Evolutionary conservation across 106 monocot genomes (phyloP), one percentile per base, ranked within the genome.

Genomic region (Iris macrosiphon): DNA sequence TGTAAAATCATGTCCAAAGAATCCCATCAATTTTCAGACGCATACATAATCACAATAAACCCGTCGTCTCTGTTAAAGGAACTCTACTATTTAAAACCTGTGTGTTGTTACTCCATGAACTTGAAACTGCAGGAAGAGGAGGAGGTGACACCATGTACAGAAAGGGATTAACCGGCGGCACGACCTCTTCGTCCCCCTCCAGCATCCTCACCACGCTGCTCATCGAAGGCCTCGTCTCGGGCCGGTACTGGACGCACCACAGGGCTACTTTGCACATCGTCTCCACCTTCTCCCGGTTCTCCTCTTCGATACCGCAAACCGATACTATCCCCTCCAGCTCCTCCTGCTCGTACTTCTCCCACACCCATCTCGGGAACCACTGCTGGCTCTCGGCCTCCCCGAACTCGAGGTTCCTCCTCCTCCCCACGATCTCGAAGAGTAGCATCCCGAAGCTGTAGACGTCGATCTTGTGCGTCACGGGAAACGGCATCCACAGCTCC

Each of bases 341-440:
- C 7, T 59, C 62, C 3, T 34, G 9, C 9, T 65, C 68, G 10
- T 52, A 47, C 38, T 34, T 74, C 17, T 69, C 19, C 74, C 79
- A 81, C 5, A 42, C 67, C 81, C 81, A 81, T 22, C 21, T 66
- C 0, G 81, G 81, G 17, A 76, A 72, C 76, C 76, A 76, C 45
- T 72, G 31, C 10, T 46, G 48, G 43, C 66, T 71, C 48, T 71
- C 66, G 1, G 6, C 6, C 24, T 6, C 7, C 26, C 8, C 23
- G 7, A 45, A 1, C 2, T 60, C 38, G 3, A 45, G 20, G 31
- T 72, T 68, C 42, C 43, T 35, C 51, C 72, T 72, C 57, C 68
- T 49, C 20, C 78, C 68, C 0, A 78, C 4, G 4, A 78, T 48
- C 66, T 78, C 78, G 15, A 78, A 68, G 52, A 79, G 14, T 15